Evolutionary conservation across 2,329 filamentous ascomycete species (phyloP), one percentile per base, ranked within the genome.

Genomic region (Xylariaceae sp.): DNA sequence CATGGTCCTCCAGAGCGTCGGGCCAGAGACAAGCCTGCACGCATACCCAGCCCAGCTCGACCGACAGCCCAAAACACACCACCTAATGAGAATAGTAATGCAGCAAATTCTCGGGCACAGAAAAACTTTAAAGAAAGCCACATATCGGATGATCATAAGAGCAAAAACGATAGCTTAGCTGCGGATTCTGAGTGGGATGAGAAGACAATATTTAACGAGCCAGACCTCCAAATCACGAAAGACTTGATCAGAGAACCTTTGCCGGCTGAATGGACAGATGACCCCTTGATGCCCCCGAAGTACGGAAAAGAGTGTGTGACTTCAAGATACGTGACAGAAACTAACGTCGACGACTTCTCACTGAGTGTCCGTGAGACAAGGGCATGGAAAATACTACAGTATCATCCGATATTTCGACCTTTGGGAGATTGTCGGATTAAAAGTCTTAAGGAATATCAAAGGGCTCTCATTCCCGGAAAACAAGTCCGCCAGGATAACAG

Each of bases 301-400:
- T 63, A 58, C 39, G 57, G 56, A 42, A 61, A 59, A 12, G 56
- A 57, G 22, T 52, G 50, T 22, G 52, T 65, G n/a, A 61, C 58
- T 23, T 63, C 62, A 11, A 55, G 51, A 42, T 63, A 60, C 32
- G 55, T 64, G 21, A 64, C 56, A 6, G 40, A 53, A 14, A 45
- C 45, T 5, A 65, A 64, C 35, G 47, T 64, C 1, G 62, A 65
- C 32, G 61, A 64, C 29, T 65, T 64, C 35, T 52, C 61, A 2
- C 45, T 58, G 42, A 58, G 55, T 34, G 45, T 64, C 37, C 58
- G 61, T 14, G 56, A 65, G 33, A 64, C 61, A 7, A 55, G 58
- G 38, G 55, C 58, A 40, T 65, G 62, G 62, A 52, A 57, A 11
- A 41, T 55, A 12, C 54, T 62, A 50, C 55, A 60, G 33, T 45